phyloP scores from a whole-genome alignment of 2,329 filamentous ascomycete species.

The Penicillium sclerotiorum region DNA sequence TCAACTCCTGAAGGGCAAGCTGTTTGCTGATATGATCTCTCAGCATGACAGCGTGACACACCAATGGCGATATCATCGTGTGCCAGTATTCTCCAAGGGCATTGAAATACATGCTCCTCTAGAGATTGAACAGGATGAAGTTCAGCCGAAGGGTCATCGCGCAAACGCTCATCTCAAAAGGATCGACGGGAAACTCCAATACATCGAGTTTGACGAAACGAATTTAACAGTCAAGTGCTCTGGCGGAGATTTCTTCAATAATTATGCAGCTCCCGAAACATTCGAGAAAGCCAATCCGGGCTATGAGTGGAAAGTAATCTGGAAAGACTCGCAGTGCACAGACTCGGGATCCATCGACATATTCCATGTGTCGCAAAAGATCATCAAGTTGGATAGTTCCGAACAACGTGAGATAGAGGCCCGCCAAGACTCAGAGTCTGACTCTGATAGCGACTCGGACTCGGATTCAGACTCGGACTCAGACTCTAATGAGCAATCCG shows the following conservation, averaged over 20 bases:
- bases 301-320: neutral
- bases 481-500: neutral
- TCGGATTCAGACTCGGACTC: neutral
- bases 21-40: neutral
- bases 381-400: neutral
- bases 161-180: neutral
- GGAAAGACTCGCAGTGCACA: neutral
- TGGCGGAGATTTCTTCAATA: neutral
- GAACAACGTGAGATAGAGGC: neutral
- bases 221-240: neutral
- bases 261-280: neutral
- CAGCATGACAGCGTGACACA: neutral
- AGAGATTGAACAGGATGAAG: neutral
- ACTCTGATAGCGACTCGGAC: neutral
- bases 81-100: constrained; percentile 3
- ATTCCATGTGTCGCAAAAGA: neutral
- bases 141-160: neutral
- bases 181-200: neutral
- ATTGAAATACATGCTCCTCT: neutral
- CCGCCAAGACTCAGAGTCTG: neutral
- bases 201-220: neutral
- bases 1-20: neutral
- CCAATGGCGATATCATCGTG: neutral
- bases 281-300: neutral
- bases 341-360: neutral